These are phyloP conservation scores for Entophlyctis luteolus DNA, from an alignment of 192 early-diverging fungal species.

Conservation along the genomic window DNA sequence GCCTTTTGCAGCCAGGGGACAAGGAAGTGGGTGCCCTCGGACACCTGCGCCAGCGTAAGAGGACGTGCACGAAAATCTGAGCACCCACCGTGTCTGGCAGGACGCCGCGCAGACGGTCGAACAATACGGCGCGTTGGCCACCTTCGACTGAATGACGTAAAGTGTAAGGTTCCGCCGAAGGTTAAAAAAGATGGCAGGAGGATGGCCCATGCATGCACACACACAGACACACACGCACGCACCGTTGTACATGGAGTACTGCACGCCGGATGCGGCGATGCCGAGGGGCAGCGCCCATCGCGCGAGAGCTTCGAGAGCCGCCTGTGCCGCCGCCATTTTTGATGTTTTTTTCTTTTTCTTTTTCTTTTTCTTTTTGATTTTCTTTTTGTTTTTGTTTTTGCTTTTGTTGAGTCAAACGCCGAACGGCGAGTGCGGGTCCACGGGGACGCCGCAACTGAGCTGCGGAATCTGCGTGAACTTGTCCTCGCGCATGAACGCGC, in stretches of 20 bases:
- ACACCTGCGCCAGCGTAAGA: slow-evolving; percentile 30
- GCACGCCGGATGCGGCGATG: slow-evolving; percentile 61
- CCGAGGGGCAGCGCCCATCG: slow-evolving; percentile 77
- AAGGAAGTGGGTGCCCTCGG: slow-evolving; percentile 96
- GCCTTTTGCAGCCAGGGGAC: slow-evolving; percentile 95
- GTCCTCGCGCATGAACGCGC: slow-evolving; percentile 55
- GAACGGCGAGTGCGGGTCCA: slow-evolving; percentile 53
- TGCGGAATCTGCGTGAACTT: slow-evolving; percentile 79
- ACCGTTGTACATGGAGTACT: slow-evolving; percentile 91
- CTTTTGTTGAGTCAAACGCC: neutral
- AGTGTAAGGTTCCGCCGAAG: neutral
- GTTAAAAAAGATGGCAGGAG: neutral
- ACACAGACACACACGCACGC: neutral
- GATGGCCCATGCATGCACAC: neutral
- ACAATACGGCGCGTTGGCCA: slow-evolving; percentile 93
- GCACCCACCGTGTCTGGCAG: slow-evolving; percentile 54
- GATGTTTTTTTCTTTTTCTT: neutral
- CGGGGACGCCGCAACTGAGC: slow-evolving; percentile 61
- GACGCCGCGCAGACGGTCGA: slow-evolving; percentile 92
- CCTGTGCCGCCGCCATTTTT: neutral
- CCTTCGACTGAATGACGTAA: slow-evolving; percentile 69
- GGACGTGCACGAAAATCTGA: neutral
- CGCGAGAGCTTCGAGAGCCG: slow-evolving; percentile 67
- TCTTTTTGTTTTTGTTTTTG: neutral
- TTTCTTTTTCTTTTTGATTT: neutral